phyloP scores from a whole-genome alignment of 257 asterid genomes.

The Nicotiana tomentosiformis region DNA sequence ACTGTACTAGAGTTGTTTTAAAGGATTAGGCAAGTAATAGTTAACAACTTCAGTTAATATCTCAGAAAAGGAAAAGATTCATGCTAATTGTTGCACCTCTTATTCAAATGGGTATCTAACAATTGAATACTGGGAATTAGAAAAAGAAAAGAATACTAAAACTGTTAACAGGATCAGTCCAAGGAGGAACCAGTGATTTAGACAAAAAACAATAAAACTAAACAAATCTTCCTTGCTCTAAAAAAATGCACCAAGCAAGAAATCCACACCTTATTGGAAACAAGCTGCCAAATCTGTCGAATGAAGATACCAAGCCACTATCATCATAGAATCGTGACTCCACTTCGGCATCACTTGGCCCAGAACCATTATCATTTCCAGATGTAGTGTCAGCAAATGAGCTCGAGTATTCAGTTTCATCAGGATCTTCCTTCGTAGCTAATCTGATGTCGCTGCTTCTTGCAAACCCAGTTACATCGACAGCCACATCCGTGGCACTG shows the following conservation, averaged over 20 bases:
- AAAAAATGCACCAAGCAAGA: neutral
- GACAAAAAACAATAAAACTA: neutral
- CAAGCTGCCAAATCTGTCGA: conserved; percentile 55
- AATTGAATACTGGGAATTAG: neutral
- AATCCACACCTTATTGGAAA: conserved; percentile 61
- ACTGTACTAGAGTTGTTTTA: neutral
- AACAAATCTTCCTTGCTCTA: neutral
- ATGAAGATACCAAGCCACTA: conserved; percentile 43
- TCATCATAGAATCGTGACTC: conserved; percentile 64
- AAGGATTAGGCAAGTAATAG: neutral
- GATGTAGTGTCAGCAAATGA: conserved; percentile 70
- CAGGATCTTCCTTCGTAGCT: conserved; percentile 64
- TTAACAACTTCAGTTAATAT: neutral
- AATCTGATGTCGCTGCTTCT: conserved; percentile 36
- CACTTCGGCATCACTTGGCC: conserved; percentile 76
- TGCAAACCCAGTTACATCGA: conserved; percentile 48
- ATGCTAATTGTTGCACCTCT: neutral
- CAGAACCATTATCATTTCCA: conserved; percentile 50
- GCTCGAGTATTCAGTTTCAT: conserved; percentile 85
- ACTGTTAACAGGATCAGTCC: neutral
- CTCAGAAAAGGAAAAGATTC: neutral
- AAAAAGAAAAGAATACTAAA: neutral
- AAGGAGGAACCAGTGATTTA: neutral
- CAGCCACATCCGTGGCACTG: conserved; percentile 24
- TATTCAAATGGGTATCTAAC: neutral